Evolutionary conservation across 352 stramenopile species (phyloP).

Genomic region (Blastocystis sp.): DNA sequence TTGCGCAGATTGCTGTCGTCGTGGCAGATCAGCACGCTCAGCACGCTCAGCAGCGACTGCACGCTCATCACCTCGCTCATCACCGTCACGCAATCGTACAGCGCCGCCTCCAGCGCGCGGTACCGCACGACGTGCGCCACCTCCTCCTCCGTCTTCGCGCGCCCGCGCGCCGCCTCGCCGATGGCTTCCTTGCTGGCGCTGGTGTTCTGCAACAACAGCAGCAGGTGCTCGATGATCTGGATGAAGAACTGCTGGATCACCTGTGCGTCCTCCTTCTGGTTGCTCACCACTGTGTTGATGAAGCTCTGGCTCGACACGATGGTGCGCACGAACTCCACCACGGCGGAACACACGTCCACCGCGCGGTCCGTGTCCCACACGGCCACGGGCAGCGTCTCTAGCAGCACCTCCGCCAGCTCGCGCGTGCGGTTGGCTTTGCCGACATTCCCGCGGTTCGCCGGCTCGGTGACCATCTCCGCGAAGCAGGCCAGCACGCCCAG

Average conservation of each 20-base stretch:
- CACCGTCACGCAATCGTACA: conserved; percentile 58
- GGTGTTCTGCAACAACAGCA: conserved; percentile 38
- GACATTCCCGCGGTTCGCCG: neutral
- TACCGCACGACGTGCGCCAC: neutral
- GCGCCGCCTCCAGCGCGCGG: neutral
- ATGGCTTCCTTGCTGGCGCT: conserved; percentile 10
- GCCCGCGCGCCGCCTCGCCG: conserved; percentile 19
- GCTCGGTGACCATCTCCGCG: conserved; percentile 17
- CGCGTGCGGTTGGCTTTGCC: neutral
- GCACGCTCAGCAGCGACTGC: conserved; percentile 17
- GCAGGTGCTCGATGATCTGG: conserved; percentile 62
- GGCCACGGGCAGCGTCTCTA: conserved; percentile 25
- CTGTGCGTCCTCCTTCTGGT: neutral
- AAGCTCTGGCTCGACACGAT: conserved; percentile 30
- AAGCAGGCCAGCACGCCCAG: conserved; percentile 44
- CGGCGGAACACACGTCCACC: neutral
- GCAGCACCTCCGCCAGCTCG: conserved; percentile 3
- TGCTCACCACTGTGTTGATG: conserved; percentile 19
- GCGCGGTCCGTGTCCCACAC: neutral
- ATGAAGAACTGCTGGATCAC: conserved; percentile 63
- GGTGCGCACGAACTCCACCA: conserved; percentile 28
- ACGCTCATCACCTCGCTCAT: conserved; percentile 59
- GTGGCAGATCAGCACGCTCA: conserved; percentile 49
- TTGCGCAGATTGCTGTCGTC: conserved; percentile 44
- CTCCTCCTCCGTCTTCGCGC: conserved; percentile 14